Evolutionary conservation across 805 yeast species (phyloP).

Genomic region (Sugiyamaella lignohabitans): DNA sequence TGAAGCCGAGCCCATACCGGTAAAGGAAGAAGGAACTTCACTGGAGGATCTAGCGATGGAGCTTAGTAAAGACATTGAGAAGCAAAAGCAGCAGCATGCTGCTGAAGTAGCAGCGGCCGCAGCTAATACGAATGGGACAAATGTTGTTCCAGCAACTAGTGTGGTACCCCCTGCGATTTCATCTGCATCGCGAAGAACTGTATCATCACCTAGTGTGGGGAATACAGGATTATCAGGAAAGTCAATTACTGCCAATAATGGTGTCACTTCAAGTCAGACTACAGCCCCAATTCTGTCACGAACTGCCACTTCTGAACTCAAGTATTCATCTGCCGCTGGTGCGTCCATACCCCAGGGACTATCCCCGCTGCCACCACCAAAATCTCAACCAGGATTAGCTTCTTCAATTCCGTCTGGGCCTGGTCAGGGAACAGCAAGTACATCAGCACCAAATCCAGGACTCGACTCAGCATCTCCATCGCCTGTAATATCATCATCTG

Average conservation of each 20-base stretch:
- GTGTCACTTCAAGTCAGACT: conserved; percentile 31
- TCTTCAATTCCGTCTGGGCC: no score
- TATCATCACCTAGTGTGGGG: conserved; percentile 9
- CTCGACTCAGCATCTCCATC: conserved; percentile 1
- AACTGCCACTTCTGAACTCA: conserved; percentile 45
- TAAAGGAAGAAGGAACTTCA: conserved; percentile 27
- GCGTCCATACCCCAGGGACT: conserved; percentile 19
- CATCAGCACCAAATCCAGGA: conserved; percentile 2
- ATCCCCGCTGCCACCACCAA: conserved; percentile 22
- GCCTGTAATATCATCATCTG: not conserved
- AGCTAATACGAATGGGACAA: no score
- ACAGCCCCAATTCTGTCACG: conserved; percentile 46
- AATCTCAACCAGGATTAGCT: no score
- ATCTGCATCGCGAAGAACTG: conserved; percentile 18
- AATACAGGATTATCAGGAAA: not conserved
- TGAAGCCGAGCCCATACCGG: conserved; percentile 23
- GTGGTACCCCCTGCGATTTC: conserved; percentile 15
- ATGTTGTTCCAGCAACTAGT: conserved; percentile 39
- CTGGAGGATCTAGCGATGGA: conserved; percentile 34
- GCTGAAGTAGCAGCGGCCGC: conserved; percentile 14
- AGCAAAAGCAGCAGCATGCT: conserved; percentile 28
- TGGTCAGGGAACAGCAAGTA: no score
- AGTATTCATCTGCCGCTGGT: conserved; percentile 51
- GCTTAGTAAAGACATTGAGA: conserved; percentile 28
- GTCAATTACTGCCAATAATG: conserved; percentile 9